These are phyloP conservation scores for Sphagnurus paluster DNA, from an alignment of 1,284 basidiomycete genomes.

Conservation along the genomic window DNA sequence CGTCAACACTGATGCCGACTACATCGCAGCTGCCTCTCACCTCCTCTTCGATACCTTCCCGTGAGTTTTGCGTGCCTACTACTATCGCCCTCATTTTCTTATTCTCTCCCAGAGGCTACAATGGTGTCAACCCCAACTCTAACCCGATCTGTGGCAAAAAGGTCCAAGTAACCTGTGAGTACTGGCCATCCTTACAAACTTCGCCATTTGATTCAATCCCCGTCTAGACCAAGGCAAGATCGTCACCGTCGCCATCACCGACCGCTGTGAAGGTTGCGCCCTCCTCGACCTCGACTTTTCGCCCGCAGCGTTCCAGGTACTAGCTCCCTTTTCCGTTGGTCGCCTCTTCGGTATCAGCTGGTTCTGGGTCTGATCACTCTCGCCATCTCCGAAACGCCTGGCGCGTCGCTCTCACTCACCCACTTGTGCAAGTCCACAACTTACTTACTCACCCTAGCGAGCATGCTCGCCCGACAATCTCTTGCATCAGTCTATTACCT, in stretches of 20 bases:
- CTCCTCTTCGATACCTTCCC: slow-evolving; percentile 61
- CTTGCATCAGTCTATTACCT: slow-evolving; percentile 18
- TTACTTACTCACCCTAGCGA: slow-evolving; percentile 1
- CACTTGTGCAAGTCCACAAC: slow-evolving; percentile 11
- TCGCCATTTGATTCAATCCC: slow-evolving; percentile 1
- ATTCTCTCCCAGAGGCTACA: slow-evolving; percentile 41
- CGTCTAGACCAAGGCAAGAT: slow-evolving; percentile 49
- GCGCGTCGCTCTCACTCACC: slow-evolving; percentile 22
- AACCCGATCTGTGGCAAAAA: slow-evolving; percentile 62
- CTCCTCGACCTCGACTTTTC: slow-evolving; percentile 58
- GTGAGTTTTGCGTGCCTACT: slow-evolving; percentile 38
- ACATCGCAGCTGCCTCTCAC: slow-evolving; percentile 63
- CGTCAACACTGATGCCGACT: slow-evolving; percentile 51
- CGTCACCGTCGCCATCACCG: slow-evolving; percentile 51
- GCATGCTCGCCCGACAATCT: too few species aligned
- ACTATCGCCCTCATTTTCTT: slow-evolving; percentile 10
- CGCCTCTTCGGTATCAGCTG: slow-evolving; percentile 52
- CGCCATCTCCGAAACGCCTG: slow-evolving; percentile 19
- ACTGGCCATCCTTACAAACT: not conserved
- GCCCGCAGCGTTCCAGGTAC: slow-evolving; percentile 48
- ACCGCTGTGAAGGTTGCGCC: slow-evolving; percentile 61
- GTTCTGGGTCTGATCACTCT: slow-evolving; percentile 38
- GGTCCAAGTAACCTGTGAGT: slow-evolving; percentile 49
- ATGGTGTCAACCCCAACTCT: slow-evolving; percentile 54
- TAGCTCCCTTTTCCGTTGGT: slow-evolving; percentile 42